Evolutionary conservation across 169 alveolate species (phyloP).

Genomic region (Plasmodium vinckei): DNA sequence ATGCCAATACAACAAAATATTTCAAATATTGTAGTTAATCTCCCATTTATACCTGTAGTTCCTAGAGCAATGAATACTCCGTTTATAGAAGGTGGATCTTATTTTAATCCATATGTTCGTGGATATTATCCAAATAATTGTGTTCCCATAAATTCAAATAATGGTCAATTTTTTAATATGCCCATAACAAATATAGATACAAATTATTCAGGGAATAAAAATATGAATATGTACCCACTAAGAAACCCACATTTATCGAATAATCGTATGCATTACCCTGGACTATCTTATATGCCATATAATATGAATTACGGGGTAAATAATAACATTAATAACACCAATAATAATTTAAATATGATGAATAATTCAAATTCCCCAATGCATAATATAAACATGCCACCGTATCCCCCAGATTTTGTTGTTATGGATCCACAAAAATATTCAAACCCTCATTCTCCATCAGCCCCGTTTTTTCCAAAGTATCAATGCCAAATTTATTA

Average conservation of each 20-base stretch:
- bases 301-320: slow-evolving; percentile 30
- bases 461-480: slow-evolving; percentile 59
- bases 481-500: slow-evolving; percentile 54
- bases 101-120: slow-evolving; percentile 48
- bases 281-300: slow-evolving; percentile 20
- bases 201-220: slow-evolving; percentile 57
- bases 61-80: slow-evolving; percentile 13
- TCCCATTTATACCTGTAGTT: slow-evolving; percentile 53
- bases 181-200: slow-evolving; percentile 42
- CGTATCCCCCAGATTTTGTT: slow-evolving; percentile 60
- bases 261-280: slow-evolving; percentile 24
- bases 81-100: slow-evolving; percentile 28
- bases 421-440: slow-evolving; percentile 55
- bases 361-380: slow-evolving; percentile 42
- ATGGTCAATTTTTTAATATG: slow-evolving; percentile 27
- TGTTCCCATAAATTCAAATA: slow-evolving; percentile 23
- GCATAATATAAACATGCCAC: slow-evolving; percentile 29
- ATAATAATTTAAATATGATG: not conserved
- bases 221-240: slow-evolving; percentile 28
- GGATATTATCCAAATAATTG: slow-evolving; percentile 40
- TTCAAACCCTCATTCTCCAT: slow-evolving; percentile 36
- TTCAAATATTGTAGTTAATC: slow-evolving; percentile 28
- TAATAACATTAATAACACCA: not conserved
- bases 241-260: slow-evolving; percentile 49
- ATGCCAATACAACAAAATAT: slow-evolving; percentile 50